These are phyloP conservation scores for Rosa multiflora DNA, from an alignment of 306 rosid species.

Conservation along the genomic window DNA sequence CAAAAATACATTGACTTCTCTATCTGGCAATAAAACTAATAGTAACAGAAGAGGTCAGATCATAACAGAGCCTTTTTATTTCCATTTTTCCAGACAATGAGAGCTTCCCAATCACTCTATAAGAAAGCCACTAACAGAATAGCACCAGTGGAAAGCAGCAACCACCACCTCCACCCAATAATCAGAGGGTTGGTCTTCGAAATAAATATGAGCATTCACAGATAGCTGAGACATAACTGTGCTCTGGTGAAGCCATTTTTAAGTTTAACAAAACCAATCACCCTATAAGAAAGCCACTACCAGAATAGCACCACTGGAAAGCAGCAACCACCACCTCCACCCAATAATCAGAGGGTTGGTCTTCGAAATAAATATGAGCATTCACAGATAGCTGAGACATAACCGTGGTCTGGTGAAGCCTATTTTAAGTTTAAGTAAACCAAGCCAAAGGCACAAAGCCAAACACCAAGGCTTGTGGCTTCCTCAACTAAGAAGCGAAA, in stretches of 20 bases:
- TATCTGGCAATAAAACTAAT: background rate
- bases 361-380: too few relatives aligned
- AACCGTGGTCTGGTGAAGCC: background rate
- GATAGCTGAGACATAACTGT: too few relatives aligned
- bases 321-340: too few relatives aligned
- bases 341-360: too few relatives aligned
- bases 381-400: too few relatives aligned
- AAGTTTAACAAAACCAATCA: too few relatives aligned
- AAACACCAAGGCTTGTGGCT: background rate
- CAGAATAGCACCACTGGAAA: too few relatives aligned
- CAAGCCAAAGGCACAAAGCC: background rate
- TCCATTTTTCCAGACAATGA: background rate
- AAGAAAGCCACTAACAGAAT: background rate
- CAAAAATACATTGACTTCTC: background rate
- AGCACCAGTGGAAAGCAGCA: background rate
- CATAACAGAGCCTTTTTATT: background rate
- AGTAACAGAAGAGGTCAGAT: background rate
- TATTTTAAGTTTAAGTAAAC: too few relatives aligned
- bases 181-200: background rate
- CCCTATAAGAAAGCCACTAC: too few relatives aligned
- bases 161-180: background rate
- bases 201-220: too few relatives aligned
- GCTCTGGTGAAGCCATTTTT: background rate
- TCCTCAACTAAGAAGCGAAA: background rate
- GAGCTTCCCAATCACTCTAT: background rate